Evolutionary conservation across 2,329 filamentous ascomycete genomes (phyloP), one percentile per base, ranked within the genome.

Genomic region (Boeremia exigua): DNA sequence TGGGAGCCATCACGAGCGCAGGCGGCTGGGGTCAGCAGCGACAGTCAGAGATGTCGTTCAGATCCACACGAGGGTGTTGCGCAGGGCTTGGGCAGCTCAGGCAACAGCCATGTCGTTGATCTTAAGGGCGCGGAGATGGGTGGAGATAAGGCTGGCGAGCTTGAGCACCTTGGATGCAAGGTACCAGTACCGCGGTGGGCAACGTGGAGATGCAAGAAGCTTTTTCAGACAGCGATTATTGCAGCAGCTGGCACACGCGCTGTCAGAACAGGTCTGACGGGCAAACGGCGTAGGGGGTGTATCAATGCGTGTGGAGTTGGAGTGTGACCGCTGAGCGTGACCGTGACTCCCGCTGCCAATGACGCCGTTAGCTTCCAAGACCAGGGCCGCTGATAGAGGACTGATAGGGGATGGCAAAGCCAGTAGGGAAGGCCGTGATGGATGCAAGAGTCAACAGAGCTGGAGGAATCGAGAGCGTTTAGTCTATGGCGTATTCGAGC

Each of bases 1-100:
- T 69, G 68, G 70, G 61, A 69, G 72, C 73, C 73, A 75, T 75
- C 71, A 75, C 73, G 73, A 73, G 72, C 58, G 59, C 66, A 67
- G 45, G 59, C 56, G 54, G 67, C 44, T 64, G 57, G 59, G 47
- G 49, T 53, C 55, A 58, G 58, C 39, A 47, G 64, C 57, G 60
- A 59, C 63, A 57, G 70, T 62, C 63, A 65, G 60, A 48, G 33
- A 53, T 33, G 44, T 51, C 48, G 51, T 56, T 27, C 57, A 54
- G 56, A 67, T 54, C 30, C 69, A 73, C 70, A 66, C 66, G 15
- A 60, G 55, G 36, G 42, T 51, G 37, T 39, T 42, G 48, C 51
- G 40, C 53, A 51, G 42, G 46, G 53, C 53, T 48, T 47, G 48
- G 43, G 54, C 59, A 29, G 66, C 70, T 73, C 70, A 75, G 73